Base-by-base conservation (phyloP, 2,329 filamentous ascomycete genomes). In the Nothophoma quercina region DNA sequence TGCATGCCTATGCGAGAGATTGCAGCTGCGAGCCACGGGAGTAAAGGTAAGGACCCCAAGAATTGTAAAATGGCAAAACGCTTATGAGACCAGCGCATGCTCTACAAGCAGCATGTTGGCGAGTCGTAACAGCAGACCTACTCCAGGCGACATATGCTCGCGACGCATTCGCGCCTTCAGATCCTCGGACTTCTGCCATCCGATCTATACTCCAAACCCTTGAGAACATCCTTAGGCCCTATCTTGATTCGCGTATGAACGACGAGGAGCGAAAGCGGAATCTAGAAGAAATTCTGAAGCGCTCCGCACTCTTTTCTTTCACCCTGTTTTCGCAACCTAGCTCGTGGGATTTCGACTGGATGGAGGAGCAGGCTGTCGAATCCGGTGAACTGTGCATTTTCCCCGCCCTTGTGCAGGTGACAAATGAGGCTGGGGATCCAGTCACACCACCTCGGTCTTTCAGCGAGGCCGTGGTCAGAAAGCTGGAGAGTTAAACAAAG, bases 311-410 rank as follows among this genome's bases (percentile, higher is more conserved):
- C 2, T 72, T 73, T 38, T 71, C 69, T n/a, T 73, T 69, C 38
- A 63, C 67, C 1, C 51, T 75, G 3, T 75, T 75, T 48, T 70
- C 68, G 7, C 72, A 75, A 50, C 71, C 68, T 1, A 68, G 63
- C 22, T 50, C 56, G 7, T 75, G 64, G 64, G 51, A 60, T 5
- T 72, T 75, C 19, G 71, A 73, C 23, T 74, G 72, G 71, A 59
- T 67, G 25, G 58, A 62, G 29, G 56, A 62, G 3, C 46, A 62
- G 9, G 49, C 42, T 16, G 59, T 60, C 8, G 59, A 63, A 33
- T 59, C 65, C 7, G 68, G 68, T 7, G 68, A 64, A 16, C 40
- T 74, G 2, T 71, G 70, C 41, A 62, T 73, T 10, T 74, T 73
- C 34, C 73, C 73, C 7, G 69, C 68, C 8, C 61, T 75, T 39